Evolutionary conservation across 305 asterid species (phyloP).

Genomic region (Nicotiana rustica): DNA sequence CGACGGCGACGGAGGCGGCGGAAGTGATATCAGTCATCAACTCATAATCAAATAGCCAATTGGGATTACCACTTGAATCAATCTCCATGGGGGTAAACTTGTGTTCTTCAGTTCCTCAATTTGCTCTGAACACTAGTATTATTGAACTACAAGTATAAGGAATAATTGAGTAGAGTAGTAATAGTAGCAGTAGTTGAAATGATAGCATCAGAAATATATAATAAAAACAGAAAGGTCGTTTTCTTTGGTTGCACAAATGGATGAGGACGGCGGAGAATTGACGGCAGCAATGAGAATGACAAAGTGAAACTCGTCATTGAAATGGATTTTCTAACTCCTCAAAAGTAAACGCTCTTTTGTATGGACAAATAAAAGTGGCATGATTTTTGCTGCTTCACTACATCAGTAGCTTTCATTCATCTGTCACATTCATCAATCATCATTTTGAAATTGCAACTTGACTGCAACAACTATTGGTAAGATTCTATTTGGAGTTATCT

Average conservation of each 20-base stretch:
- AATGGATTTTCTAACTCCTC: conserved; percentile 18
- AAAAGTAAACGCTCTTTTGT: conserved; percentile 38
- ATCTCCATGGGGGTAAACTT: conserved; percentile 34
- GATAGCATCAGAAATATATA: background rate
- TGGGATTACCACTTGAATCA: conserved; percentile 37
- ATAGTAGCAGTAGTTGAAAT: conserved; percentile 28
- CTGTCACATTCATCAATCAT: conserved; percentile 11
- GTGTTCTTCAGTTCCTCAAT: background rate
- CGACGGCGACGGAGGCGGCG: conserved; percentile 36
- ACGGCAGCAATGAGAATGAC: conserved; percentile 34
- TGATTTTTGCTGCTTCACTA: background rate
- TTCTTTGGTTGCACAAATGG: background rate
- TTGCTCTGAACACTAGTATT: conserved; percentile 5
- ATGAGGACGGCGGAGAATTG: conserved; percentile 31
- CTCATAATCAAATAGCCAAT: conserved; percentile 46
- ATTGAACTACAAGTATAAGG: background rate
- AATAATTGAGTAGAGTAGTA: conserved; percentile 9
- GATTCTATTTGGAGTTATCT: conserved; percentile 3
- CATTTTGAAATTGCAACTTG: conserved; percentile 16
- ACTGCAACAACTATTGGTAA: conserved; percentile 8
- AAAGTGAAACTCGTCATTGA: conserved; percentile 17
- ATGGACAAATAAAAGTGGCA: background rate
- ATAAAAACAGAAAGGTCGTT: background rate
- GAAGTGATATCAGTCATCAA: conserved; percentile 41
- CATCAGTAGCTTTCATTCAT: conserved; percentile 4